A percentile compares a stretch with the other conserved stretches of the same genome.
Conservation (phyloP, 23 red algal species). For the Gracilariopsis chorda region DNA sequence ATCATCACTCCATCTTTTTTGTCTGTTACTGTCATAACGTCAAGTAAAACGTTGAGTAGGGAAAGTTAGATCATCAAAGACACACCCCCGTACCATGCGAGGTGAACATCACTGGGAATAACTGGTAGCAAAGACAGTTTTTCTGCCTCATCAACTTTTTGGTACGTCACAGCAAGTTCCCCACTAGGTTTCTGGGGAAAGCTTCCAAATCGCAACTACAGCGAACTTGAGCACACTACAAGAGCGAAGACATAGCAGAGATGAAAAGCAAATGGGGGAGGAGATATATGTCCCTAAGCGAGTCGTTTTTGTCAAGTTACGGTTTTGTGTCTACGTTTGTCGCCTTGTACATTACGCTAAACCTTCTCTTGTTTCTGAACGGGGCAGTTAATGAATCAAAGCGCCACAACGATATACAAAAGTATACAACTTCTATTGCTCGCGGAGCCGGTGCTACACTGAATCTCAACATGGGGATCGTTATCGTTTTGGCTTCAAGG, state of each 20-base stretch:
- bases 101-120: too few relatives aligned
- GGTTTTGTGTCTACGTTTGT: conserved; percentile 63
- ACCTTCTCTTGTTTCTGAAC: conserved; percentile 64
- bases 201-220: too few relatives aligned
- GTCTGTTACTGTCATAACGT: too few relatives aligned
- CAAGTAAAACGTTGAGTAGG: too few relatives aligned
- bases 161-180: too few relatives aligned
- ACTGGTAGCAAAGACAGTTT: too few relatives aligned
- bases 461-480: conserved; percentile 70
- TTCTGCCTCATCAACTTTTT: too few relatives aligned
- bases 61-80: too few relatives aligned
- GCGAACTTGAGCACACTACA: too few relatives aligned
- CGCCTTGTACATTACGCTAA: conserved; percentile 41
- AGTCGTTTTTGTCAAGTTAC: conserved; percentile 46
- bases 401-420: conserved; percentile 38
- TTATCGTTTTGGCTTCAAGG: conserved; percentile 49
- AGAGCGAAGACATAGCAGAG: background rate
- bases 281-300: conserved; percentile 45
- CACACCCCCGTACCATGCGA: too few relatives aligned
- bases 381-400: conserved; percentile 24
- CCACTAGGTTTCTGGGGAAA: too few relatives aligned
- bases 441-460: conserved; percentile 61
- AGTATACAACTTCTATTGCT: conserved; percentile 57
- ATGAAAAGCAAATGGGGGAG: conserved; percentile 28
- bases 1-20: too few relatives aligned